These are phyloP conservation scores for Aspergillus amoenus DNA, from an alignment of 2,329 filamentous ascomycete species.

Conservation along the genomic window DNA sequence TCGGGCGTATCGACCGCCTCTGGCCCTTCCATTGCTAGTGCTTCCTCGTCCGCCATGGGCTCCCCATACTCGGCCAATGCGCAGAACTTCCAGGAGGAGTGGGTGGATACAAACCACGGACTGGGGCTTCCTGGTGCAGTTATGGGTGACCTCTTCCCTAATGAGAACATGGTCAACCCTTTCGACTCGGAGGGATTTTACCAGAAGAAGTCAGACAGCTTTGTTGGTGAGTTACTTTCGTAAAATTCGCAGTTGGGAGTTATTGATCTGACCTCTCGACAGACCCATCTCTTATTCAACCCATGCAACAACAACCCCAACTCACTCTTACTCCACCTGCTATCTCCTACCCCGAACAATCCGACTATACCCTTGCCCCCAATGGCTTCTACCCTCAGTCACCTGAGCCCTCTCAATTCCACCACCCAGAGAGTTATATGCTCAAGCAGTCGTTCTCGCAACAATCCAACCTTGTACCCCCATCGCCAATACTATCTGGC, in stretches of 20 bases:
- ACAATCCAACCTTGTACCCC: conserved; percentile 22
- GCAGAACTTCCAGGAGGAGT: conserved; percentile 60
- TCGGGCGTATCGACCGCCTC: conserved; percentile 63
- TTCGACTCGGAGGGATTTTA: conserved; percentile 46
- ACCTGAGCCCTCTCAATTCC: conserved; percentile 36
- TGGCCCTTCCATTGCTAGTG: conserved; percentile 56
- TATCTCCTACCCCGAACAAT: conserved; percentile 36
- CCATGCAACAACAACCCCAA: conserved; percentile 40
- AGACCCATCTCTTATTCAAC: conserved; percentile 62
- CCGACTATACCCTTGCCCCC: conserved; percentile 28
- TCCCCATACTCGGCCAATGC: conserved; percentile 65
- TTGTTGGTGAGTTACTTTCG: conserved; percentile 31
- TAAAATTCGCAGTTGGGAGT: neutral
- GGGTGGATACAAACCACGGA: conserved; percentile 53
- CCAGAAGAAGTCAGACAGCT: conserved; percentile 42
- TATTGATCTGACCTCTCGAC: conserved; percentile 1
- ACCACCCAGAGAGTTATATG: conserved; percentile 28
- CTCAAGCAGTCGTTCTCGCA: conserved; percentile 29
- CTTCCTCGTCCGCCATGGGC: conserved; percentile 65
- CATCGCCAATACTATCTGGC: conserved; percentile 62
- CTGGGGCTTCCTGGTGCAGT: conserved; percentile 66
- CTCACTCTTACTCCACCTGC: conserved; percentile 31
- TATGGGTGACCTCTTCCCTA: conserved; percentile 58
- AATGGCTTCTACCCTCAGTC: conserved; percentile 34
- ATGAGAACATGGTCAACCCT: conserved; percentile 48